Evolutionary conservation across 2,329 filamentous ascomycete species (phyloP).

Genomic region (Diplodia seriata): DNA sequence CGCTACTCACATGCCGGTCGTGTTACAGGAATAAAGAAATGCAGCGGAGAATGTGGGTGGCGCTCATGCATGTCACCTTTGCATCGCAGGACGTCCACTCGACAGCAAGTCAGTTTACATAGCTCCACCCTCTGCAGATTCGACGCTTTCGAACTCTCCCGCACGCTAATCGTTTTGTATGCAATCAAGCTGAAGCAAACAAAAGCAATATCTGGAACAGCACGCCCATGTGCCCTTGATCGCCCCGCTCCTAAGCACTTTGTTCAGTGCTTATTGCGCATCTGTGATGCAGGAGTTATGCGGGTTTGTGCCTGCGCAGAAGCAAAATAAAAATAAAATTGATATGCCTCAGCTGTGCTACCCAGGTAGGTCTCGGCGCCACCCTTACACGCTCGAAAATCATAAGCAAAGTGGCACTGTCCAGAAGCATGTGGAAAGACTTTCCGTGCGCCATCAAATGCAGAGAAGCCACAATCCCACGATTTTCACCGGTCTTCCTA

Average conservation of each 20-base stretch:
- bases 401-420: conserved; percentile 2
- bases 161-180: conserved; percentile 4
- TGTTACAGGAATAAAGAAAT: conserved; percentile 2
- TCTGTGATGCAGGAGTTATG: background rate
- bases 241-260: background rate
- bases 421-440: conserved; percentile 9
- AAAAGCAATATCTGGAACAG: background rate
- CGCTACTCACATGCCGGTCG: background rate
- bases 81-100: conserved; percentile 12
- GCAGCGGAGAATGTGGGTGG: background rate
- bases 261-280: background rate
- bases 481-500: background rate
- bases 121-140: conserved; percentile 1
- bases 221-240: background rate
- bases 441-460: background rate
- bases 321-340: background rate
- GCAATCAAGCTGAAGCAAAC: background rate
- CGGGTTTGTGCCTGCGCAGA: conserved; percentile 1
- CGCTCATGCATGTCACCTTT: conserved; percentile 23
- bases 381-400: background rate
- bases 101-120: conserved; percentile 13
- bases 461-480: background rate
- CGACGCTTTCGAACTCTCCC: background rate
- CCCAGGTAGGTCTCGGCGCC: conserved; percentile 22
- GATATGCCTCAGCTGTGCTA: conserved; percentile 5